Base-by-base conservation (phyloP, 2,329 filamentous ascomycete genomes). In the Pestalotiopsis sp. region DNA sequence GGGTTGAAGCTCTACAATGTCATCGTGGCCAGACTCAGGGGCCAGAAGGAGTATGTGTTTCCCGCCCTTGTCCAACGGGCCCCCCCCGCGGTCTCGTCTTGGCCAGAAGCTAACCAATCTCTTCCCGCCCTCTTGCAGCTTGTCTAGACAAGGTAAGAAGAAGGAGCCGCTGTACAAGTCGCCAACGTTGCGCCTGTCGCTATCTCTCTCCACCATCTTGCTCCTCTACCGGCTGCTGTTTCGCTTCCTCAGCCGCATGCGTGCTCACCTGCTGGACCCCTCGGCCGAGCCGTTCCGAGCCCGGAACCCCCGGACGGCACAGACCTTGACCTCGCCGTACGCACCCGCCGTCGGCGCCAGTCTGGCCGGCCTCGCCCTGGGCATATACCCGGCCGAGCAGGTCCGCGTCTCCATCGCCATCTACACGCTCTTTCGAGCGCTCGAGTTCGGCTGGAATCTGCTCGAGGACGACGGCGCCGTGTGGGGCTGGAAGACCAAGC, bases 321-420 rank as follows among this genome's bases (percentile, higher is more conserved):
- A 85, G 23, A 89, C 92, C 0, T 85, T 99, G 68, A 97, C 94
- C 0, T 97, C 94, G 2, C 87, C 88, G 11, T 92, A 94, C 77
- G 93, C 95, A 0, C 95, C 95, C 0, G 94, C 95, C 2, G 86
- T 98, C n/a, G 96, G 95, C 12, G 95, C 95, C 5, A 94, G 93
- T 74, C 81, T 98, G 62, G 94, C 95, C 0, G 95, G 95, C 3
- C 87, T 97, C 64, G 91, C 93, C 64, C 84, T 98, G 20, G 93
- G 93, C 7, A 87, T 97, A 11, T 93, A 90, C 72, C 85, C 95
- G 77, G 74, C 88, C 1, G 81, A 83, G 72, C 85, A 88, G 76
- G 79, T 79, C 73, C 90, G 96, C 65, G 85, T 95, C 66, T 94
- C 93, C 0, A 87, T 96, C 61, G 91, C 94, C 14, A 93, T 98